Conservation (phyloP, 139 green algal species). For the Chlamydomonas sp. region DNA sequence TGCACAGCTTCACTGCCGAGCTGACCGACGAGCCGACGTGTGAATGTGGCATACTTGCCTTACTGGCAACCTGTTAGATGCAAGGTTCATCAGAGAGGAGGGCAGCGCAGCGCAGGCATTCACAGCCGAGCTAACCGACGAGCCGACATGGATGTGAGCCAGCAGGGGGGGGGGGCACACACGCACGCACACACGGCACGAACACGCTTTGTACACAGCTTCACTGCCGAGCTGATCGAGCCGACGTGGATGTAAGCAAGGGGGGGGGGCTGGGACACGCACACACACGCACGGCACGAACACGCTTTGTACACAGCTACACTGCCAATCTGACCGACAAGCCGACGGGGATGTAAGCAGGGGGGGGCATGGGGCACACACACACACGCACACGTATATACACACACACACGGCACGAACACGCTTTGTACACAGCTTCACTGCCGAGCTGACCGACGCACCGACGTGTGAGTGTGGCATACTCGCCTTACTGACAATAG, state of each 20-base stretch:
- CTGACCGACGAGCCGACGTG: conserved; percentile 3
- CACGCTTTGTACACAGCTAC: too few relatives aligned
- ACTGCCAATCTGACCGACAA: conserved; percentile 57
- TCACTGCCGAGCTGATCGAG: conserved; percentile 4
- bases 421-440: neutral
- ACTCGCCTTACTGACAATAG: neutral
- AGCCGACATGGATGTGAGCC: conserved; percentile 87
- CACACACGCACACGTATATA: too few relatives aligned
- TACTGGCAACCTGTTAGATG: neutral
- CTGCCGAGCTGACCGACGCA: neutral
- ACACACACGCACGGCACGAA: too few relatives aligned
- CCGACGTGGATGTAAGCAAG: too few relatives aligned
- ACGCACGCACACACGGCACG: neutral
- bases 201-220: neutral
- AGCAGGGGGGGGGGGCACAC: too few relatives aligned
- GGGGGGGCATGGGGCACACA: too few relatives aligned
- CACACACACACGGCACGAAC: neutral
- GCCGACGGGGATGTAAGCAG: conserved; percentile 89
- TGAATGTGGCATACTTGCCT: neutral
- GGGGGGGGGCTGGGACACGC: too few relatives aligned
- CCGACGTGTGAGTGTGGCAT: neutral
- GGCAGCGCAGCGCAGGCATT: conserved; percentile 33
- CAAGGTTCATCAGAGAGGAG: conserved; percentile 79
- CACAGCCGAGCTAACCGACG: conserved; percentile 55
- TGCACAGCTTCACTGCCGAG: neutral